These are phyloP conservation scores for Fusarium bactridioides DNA, from an alignment of 2,329 filamentous ascomycete genomes.

Conservation along the genomic window DNA sequence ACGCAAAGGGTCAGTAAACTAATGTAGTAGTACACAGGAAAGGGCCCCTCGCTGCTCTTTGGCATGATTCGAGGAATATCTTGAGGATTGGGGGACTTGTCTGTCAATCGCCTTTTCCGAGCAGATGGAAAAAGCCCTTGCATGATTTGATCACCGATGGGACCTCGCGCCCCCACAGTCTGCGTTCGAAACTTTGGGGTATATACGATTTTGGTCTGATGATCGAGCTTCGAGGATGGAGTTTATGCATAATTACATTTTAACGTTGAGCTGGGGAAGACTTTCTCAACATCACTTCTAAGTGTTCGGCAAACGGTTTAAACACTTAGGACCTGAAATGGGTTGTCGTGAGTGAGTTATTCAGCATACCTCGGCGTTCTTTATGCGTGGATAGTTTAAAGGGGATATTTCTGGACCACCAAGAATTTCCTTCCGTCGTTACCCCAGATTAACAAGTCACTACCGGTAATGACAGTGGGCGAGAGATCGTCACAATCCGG, in stretches of 20 bases:
- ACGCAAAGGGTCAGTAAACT: too few relatives aligned
- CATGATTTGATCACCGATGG: neutral
- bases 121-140: neutral
- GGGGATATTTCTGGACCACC: neutral
- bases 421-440: neutral
- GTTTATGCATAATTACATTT: neutral
- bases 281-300: accelerated
- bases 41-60: accelerated
- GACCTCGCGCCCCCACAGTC: neutral
- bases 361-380: neutral
- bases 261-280: neutral
- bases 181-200: neutral
- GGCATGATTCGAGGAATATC: neutral
- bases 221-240: too few relatives aligned
- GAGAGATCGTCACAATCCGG: constrained; percentile 11
- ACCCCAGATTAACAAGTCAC: neutral
- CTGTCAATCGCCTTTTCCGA: neutral
- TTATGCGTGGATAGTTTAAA: accelerated
- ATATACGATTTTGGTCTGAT: accelerated
- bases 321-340: too few relatives aligned
- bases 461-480: neutral
- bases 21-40: accelerated
- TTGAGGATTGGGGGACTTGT: neutral
- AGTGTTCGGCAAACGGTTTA: neutral
- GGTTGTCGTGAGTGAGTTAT: neutral